A percentile compares a stretch with the other conserved stretches of the same genome.
Evolutionary conservation across 1,284 basidiomycete genomes (phyloP).

Genomic region (Marasmius fiardii): DNA sequence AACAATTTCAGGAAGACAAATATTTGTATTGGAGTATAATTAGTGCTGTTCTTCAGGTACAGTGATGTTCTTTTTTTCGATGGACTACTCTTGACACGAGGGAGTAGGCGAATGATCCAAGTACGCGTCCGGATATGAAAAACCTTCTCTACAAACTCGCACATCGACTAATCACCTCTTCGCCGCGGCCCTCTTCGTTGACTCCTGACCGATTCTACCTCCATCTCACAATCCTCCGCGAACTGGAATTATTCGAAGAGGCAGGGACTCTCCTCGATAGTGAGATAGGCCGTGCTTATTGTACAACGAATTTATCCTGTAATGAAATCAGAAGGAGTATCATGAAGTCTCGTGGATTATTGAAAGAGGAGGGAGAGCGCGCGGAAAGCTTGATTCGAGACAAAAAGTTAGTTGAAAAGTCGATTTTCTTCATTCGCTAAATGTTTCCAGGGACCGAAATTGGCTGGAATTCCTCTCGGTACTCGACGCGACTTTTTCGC

Average conservation of each 20-base stretch:
- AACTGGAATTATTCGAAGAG: slow-evolving; percentile 65
- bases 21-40: slow-evolving; percentile 85
- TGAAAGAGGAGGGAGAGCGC: slow-evolving; percentile 54
- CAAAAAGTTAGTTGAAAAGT: slow-evolving; percentile 42
- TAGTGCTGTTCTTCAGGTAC: slow-evolving; percentile 75
- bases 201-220: slow-evolving; percentile 76
- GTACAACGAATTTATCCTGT: slow-evolving; percentile 68
- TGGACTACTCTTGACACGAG: slow-evolving; percentile 5
- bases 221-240: slow-evolving; percentile 67
- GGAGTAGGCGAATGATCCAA: slow-evolving; percentile 57
- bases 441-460: slow-evolving; percentile 66
- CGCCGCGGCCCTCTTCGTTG: slow-evolving; percentile 56
- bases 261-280: slow-evolving; percentile 68
- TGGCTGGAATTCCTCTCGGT: slow-evolving; percentile 81
- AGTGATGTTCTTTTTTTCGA: not conserved
- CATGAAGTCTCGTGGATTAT: slow-evolving; percentile 49
- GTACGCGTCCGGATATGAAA: slow-evolving; percentile 58
- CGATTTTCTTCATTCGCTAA: slow-evolving; percentile 5
- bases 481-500: slow-evolving; percentile 61
- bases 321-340: slow-evolving; percentile 75
- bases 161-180: slow-evolving; percentile 59
- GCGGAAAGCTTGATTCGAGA: slow-evolving; percentile 56
- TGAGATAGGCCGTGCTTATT: slow-evolving; percentile 63
- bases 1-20: slow-evolving; percentile 72
- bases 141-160: slow-evolving; percentile 70